These are phyloP conservation scores for Malassezia brasiliensis DNA, from an alignment of 1,284 basidiomycete species.

Conservation along the genomic window DNA sequence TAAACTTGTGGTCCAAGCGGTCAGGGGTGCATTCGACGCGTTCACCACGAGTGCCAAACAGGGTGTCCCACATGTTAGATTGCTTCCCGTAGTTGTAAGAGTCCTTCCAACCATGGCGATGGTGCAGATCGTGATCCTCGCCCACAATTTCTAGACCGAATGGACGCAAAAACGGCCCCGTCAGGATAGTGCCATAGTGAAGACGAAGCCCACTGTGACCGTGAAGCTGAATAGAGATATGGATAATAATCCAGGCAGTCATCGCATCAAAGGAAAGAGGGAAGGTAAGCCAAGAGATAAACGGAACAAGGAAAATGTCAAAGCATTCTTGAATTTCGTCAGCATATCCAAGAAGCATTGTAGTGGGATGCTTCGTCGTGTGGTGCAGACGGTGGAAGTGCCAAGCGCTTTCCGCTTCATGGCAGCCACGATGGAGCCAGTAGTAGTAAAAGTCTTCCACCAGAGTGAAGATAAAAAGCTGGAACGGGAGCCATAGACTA, in stretches of 20 bases:
- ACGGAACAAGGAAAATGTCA: conserved; percentile 33
- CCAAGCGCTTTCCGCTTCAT: conserved; percentile 29
- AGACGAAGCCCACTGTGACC: conserved; percentile 38
- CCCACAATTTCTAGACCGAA: conserved; percentile 30
- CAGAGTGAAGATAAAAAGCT: conserved; percentile 21
- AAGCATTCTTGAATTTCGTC: conserved; percentile 35
- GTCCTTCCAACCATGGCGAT: conserved; percentile 37
- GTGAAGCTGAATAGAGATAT: conserved; percentile 31
- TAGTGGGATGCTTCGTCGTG: conserved; percentile 36
- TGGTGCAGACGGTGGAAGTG: conserved; percentile 29
- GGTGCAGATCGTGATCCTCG: conserved; percentile 48
- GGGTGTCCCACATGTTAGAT: conserved; percentile 35
- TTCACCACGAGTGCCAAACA: conserved; percentile 38
- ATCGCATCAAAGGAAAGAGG: conserved; percentile 26
- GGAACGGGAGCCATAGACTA: conserved; percentile 21
- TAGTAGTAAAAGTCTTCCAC: conserved; percentile 39
- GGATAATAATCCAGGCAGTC: conserved; percentile 24
- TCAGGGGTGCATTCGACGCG: conserved; percentile 26
- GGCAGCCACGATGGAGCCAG: conserved; percentile 37
- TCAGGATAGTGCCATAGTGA: conserved; percentile 29
- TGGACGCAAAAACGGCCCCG: conserved; percentile 24
- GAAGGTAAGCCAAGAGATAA: conserved; percentile 26
- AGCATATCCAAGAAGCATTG: conserved; percentile 29
- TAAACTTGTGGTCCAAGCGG: conserved; percentile 13
- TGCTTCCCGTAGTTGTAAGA: conserved; percentile 43